Percentiles rank a stretch among this genome's conserved stretches.
Conservation (phyloP, 2,329 filamentous ascomycete species). For the Zymoseptoria passerinii region DNA sequence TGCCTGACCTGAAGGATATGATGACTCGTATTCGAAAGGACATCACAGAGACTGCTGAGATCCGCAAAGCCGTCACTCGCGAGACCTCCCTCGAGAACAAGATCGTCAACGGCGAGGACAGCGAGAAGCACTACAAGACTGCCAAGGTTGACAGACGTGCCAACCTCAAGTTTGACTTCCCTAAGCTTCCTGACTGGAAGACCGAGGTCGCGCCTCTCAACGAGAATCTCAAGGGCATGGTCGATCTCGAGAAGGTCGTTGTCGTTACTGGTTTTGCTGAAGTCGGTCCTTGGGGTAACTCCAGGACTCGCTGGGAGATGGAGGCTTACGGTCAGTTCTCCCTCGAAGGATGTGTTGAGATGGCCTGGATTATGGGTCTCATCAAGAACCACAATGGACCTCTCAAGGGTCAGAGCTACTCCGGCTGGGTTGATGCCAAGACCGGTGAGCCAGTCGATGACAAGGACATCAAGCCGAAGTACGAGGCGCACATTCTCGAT, state of each 20-base stretch:
- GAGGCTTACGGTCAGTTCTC: constrained; percentile 95
- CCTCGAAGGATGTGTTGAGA: constrained; percentile 93
- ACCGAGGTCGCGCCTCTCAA: constrained; percentile 83
- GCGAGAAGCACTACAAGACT: constrained; percentile 89
- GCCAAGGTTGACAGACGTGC: constrained; percentile 87
- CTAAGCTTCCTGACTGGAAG: constrained; percentile 83
- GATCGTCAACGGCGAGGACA: constrained; percentile 88
- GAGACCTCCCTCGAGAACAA: constrained; percentile 96
- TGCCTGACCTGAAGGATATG: constrained; percentile 85
- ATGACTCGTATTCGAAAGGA: constrained; percentile 93
- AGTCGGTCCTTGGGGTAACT: constrained; percentile 96
- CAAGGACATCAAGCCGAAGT: constrained; percentile 95
- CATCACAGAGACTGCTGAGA: constrained; percentile 88
- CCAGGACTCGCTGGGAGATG: constrained; percentile 98
- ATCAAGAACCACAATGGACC: constrained; percentile 98
- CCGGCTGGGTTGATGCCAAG: constrained; percentile 94
- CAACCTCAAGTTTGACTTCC: constrained; percentile 98
- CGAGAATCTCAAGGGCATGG: constrained; percentile 87
- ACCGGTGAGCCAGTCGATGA: constrained; percentile 92
- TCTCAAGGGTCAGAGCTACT: constrained; percentile 92
- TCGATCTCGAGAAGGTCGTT: constrained; percentile 95
- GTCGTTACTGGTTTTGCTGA: constrained; percentile 96
- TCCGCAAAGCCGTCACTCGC: constrained; percentile 87
- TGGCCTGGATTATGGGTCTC: constrained; percentile 99
- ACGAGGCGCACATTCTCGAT: constrained; percentile 92